Evolutionary conservation across 768 basidiomycete species (phyloP).

Genomic region (Hygrocybe coccinea): DNA sequence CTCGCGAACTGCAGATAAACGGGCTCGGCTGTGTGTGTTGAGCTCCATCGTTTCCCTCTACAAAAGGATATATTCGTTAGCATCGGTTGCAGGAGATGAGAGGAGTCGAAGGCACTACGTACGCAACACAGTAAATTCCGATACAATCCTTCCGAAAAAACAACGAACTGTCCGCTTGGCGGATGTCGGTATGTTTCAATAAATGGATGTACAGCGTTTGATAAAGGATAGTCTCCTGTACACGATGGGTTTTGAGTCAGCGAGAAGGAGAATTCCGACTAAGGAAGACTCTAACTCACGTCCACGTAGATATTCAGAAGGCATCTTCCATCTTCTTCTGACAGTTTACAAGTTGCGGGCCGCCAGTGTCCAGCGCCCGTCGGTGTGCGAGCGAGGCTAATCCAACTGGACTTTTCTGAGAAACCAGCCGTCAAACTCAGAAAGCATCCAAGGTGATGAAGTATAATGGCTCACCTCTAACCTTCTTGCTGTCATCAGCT

Average conservation of each 20-base stretch:
- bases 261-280: not conserved
- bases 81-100: conserved; percentile 1
- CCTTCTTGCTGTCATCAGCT: conserved; percentile 46
- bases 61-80: conserved; percentile 8
- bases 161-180: conserved; percentile 67
- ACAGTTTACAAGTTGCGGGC: conserved; percentile 63
- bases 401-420: conserved; percentile 71
- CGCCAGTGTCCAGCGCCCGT: conserved; percentile 63
- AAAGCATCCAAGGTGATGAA: not conserved
- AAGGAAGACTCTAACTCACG: conserved; percentile 36
- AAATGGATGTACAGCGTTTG: conserved; percentile 70
- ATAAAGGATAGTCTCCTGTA: conserved; percentile 66
- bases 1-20: conserved; percentile 71
- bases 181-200: conserved; percentile 75
- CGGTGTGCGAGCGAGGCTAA: conserved; percentile 49
- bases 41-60: conserved; percentile 60
- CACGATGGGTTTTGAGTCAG: not conserved
- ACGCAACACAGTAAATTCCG: conserved; percentile 63
- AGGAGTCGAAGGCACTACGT: conserved; percentile 14
- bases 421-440: not conserved
- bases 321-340: conserved; percentile 63
- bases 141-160: conserved; percentile 75
- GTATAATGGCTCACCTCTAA: conserved; percentile 48
- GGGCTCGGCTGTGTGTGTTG: conserved; percentile 51
- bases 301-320: conserved; percentile 72